Evolutionary conservation across 2,329 filamentous ascomycete species (phyloP), one percentile per base, ranked within the genome.

Genomic region (Chalaropsis thielavioides): DNA sequence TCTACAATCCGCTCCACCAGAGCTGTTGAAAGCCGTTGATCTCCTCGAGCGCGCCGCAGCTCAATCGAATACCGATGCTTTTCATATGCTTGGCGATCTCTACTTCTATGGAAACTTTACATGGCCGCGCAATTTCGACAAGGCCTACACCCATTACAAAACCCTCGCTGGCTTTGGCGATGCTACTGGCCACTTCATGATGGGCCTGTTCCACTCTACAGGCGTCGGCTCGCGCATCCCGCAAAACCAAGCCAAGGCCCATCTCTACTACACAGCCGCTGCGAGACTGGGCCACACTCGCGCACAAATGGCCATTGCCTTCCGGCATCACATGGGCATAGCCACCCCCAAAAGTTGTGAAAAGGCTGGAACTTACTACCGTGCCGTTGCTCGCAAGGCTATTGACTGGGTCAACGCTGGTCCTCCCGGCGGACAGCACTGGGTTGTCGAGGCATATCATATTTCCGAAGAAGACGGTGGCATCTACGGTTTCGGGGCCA

Each of bases 31-130:
- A 38, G 81, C 81, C 4, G 79, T 83, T 27, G 75, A 75, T 64
- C 74, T 82, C 24, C 77, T 85, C 22, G 76, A 83, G 67, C 75
- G 79, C 65, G 79, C 82, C 0, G 79, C 80, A 15, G 74, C 75
- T 17, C 75, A 79, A 68, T 82, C 83, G 69, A 84, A 90, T 72
- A 82, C 89, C 1, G 92, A 99, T 73, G 94, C 94, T 4, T 83
- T 97, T 58, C 96, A 88, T 72, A 79, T 95, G 17, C 81, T 99
- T 27, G 94, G 90, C 19, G 90, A 99, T 73, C 87, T 99, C 81
- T 96, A 95, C 77, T 97, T 97, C 75, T 91, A 94, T 71, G 94
- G 94, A 73, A 96, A 97, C 75, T 95, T 87, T 75, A 88, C 89
- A 24, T 83, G 96, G 71, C 92, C 92, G 1, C 82, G 87, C 69